Percentiles rank a stretch among this genome's conserved stretches.
Evolutionary conservation across 2,329 filamentous ascomycete genomes (phyloP).

Genomic region (Alternaria solani): DNA sequence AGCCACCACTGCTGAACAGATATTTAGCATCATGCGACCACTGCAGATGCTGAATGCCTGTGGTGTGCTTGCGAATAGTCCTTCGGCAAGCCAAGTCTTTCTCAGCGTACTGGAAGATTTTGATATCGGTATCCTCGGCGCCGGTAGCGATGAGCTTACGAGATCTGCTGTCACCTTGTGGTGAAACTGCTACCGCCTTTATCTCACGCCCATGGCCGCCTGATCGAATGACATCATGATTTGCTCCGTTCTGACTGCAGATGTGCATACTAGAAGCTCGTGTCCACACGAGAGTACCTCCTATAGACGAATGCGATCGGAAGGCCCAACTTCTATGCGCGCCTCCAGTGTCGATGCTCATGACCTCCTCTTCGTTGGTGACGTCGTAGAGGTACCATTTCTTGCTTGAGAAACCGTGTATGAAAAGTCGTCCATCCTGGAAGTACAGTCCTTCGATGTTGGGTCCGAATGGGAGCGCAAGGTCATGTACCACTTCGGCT

Average conservation of each 20-base stretch:
- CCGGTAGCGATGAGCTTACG: slow-evolving; percentile 68
- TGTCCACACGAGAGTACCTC: slow-evolving; percentile 75
- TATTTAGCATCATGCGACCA: slow-evolving; percentile 74
- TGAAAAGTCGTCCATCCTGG: slow-evolving; percentile 62
- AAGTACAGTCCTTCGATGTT: slow-evolving; percentile 79
- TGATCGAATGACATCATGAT: slow-evolving; percentile 62
- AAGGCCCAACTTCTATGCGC: slow-evolving; percentile 80
- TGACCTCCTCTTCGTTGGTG: slow-evolving; percentile 71
- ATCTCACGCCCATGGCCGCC: slow-evolving; percentile 91
- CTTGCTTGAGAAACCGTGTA: slow-evolving; percentile 83
- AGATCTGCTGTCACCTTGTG: neutral
- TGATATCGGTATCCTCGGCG: slow-evolving; percentile 76
- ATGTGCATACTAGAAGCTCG: slow-evolving; percentile 67
- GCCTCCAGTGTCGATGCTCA: slow-evolving; percentile 81
- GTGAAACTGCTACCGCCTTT: slow-evolving; percentile 65
- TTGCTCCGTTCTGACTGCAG: slow-evolving; percentile 48
- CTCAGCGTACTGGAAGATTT: slow-evolving; percentile 67
- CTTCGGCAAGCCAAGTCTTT: slow-evolving; percentile 61
- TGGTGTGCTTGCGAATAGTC: slow-evolving; percentile 77
- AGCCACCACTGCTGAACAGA: slow-evolving; percentile 85
- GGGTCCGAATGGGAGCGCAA: slow-evolving; percentile 74
- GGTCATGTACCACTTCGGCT: slow-evolving; percentile 68
- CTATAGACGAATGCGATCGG: slow-evolving; percentile 34
- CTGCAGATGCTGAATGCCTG: slow-evolving; percentile 80
- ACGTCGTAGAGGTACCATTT: slow-evolving; percentile 85